Conservation (phyloP, 1,284 basidiomycete genomes). For the Rhodotorula sp. region DNA sequence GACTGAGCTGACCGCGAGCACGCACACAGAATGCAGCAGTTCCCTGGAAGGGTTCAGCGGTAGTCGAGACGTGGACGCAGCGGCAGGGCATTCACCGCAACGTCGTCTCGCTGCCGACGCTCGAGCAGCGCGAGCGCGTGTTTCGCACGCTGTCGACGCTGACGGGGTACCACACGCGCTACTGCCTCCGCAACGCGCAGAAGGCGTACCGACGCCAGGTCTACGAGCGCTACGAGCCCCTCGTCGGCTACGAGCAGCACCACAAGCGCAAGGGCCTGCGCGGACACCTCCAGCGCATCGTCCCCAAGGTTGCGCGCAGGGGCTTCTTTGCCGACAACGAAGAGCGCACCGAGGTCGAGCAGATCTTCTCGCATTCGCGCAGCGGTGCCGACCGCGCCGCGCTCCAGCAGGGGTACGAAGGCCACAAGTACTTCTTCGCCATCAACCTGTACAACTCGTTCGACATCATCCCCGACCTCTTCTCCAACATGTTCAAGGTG, state of each 20-base stretch:
- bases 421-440: conserved; percentile 96
- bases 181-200: conserved; percentile 81
- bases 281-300: conserved; percentile 34
- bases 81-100: conserved; percentile 38
- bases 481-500: conserved; percentile 90
- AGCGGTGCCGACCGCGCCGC: conserved; percentile 28
- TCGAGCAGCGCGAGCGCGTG: conserved; percentile 76
- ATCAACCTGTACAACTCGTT: conserved; percentile 79
- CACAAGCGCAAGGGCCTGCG: conserved; percentile 28
- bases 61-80: conserved; percentile 37
- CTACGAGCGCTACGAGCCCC: conserved; percentile 73
- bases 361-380: conserved; percentile 42
- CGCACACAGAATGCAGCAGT: conserved; percentile 14
- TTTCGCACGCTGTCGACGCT: conserved; percentile 81
- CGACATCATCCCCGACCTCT: conserved; percentile 92
- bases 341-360: conserved; percentile 50
- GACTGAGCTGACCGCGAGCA: neutral
- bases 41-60: conserved; percentile 35
- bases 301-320: conserved; percentile 37
- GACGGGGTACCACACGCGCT: conserved; percentile 83
- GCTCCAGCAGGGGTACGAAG: conserved; percentile 47
- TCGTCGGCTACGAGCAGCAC: conserved; percentile 70
- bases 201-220: conserved; percentile 80
- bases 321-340: conserved; percentile 41
- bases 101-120: conserved; percentile 43